phyloP scores from a whole-genome alignment of 2,329 filamentous ascomycete genomes.

The Sporothrix brunneoviolacea region DNA sequence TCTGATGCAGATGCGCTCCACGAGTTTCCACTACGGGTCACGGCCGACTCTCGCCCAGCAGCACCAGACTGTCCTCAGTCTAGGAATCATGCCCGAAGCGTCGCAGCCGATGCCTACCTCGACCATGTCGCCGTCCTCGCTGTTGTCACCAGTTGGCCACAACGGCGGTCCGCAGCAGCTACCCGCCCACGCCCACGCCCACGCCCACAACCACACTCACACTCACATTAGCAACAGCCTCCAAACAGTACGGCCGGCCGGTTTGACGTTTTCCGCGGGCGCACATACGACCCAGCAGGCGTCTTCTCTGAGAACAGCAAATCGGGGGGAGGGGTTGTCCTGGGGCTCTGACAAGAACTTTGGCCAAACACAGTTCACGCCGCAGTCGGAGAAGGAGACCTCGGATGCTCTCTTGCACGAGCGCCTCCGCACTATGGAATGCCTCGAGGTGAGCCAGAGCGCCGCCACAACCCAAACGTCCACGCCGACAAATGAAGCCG shows the following conservation, averaged over 20 bases:
- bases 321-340: slow-evolving; percentile 22
- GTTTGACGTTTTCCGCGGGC: neutral
- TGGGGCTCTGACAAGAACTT: slow-evolving; percentile 63
- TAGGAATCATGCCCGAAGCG: neutral
- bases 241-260: neutral
- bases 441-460: slow-evolving; percentile 51
- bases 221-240: no score
- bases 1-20: slow-evolving; percentile 5
- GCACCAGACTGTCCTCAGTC: slow-evolving; percentile 15
- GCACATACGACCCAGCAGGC: neutral
- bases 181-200: no score
- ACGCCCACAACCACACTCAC: no score
- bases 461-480: slow-evolving; percentile 52
- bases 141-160: neutral
- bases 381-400: slow-evolving; percentile 50
- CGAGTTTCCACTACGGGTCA: neutral
- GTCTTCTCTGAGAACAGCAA: neutral
- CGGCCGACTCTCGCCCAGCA: slow-evolving; percentile 22
- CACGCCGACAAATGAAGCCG: slow-evolving; percentile 38
- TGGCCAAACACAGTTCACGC: slow-evolving; percentile 45
- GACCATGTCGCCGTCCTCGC: neutral
- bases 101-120: neutral
- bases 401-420: slow-evolving; percentile 49
- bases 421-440: slow-evolving; percentile 49
- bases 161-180: neutral